These are phyloP conservation scores for Microsporum canis DNA, from an alignment of 2,329 filamentous ascomycete species.

Conservation along the genomic window DNA sequence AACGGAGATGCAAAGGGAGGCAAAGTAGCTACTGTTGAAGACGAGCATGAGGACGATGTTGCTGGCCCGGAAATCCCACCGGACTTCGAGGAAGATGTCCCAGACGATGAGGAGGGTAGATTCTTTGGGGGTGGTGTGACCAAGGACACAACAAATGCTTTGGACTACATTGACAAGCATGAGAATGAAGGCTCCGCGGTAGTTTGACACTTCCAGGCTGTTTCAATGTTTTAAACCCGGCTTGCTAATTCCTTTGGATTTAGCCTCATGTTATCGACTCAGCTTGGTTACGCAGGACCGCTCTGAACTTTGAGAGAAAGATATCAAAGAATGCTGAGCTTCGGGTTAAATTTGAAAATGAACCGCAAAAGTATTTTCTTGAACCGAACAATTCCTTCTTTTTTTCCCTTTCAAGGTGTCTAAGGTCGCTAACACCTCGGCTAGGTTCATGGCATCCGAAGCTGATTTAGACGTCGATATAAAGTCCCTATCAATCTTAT, in stretches of 20 bases:
- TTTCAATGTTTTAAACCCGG: background rate
- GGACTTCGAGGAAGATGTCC: slow-evolving; percentile 48
- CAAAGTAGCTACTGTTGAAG: slow-evolving; percentile 37
- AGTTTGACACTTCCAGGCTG: slow-evolving; percentile 11
- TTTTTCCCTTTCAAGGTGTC: background rate
- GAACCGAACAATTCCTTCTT: background rate
- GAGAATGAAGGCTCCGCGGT: slow-evolving; percentile 43
- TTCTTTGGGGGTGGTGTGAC: slow-evolving; percentile 93
- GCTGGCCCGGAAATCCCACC: slow-evolving; percentile 47
- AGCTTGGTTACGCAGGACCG: slow-evolving; percentile 70
- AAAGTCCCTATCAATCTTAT: slow-evolving; percentile 72
- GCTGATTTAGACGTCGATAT: slow-evolving; percentile 83
- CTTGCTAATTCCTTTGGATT: background rate
- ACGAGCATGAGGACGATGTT: slow-evolving; percentile 38
- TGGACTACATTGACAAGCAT: slow-evolving; percentile 74
- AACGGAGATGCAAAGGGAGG: slow-evolving; percentile 41
- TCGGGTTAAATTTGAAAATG: slow-evolving; percentile 68
- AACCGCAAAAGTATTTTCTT: slow-evolving; percentile 55
- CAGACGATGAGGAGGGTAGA: slow-evolving; percentile 78
- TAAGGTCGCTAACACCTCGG: slow-evolving; percentile 14
- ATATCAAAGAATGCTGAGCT: slow-evolving; percentile 86
- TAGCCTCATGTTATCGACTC: slow-evolving; percentile 65
- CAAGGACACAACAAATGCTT: slow-evolving; percentile 63
- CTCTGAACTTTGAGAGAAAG: slow-evolving; percentile 75
- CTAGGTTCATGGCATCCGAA: slow-evolving; percentile 64